A percentile compares a stretch with the other conserved stretches of the same genome.
Conservation (phyloP, 306 rosid species). For the Fragaria iinumae region DNA sequence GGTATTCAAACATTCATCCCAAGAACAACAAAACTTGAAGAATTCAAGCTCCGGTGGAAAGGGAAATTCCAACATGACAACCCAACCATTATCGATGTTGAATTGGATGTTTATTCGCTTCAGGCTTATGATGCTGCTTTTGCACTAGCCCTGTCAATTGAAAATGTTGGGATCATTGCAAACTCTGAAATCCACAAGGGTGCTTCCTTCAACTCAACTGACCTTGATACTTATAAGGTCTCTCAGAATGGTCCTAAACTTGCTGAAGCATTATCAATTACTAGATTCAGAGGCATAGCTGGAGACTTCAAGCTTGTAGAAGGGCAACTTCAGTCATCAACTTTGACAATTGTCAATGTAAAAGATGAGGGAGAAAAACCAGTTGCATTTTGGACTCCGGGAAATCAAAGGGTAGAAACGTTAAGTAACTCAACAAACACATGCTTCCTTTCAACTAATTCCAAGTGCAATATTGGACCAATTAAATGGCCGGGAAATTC, state of each 20-base stretch:
- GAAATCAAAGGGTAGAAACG: constrained; percentile 5
- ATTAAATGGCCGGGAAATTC: constrained; percentile 48
- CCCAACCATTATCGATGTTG: constrained; percentile 20
- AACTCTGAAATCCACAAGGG: too few species aligned
- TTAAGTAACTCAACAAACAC: neutral
- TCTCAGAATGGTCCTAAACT: constrained; percentile 25
- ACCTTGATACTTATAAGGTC: constrained; percentile 21
- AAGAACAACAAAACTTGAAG: constrained; percentile 19
- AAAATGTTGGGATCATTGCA: constrained; percentile 19
- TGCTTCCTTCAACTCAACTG: neutral
- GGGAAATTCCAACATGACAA: constrained; percentile 30
- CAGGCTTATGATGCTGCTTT: constrained; percentile 62
- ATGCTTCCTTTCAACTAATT: neutral
- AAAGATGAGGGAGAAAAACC: constrained; percentile 17
- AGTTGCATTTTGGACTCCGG: constrained; percentile 26
- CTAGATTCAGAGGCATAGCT: constrained; percentile 40
- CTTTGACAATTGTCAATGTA: constrained; percentile 39
- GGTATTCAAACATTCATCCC: constrained; percentile 45
- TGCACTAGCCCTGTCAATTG: constrained; percentile 51
- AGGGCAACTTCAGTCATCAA: constrained; percentile 38
- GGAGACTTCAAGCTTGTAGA: constrained; percentile 37
- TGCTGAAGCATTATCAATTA: constrained; percentile 8
- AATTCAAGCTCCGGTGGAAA: constrained; percentile 43
- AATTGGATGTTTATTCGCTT: constrained; percentile 31
- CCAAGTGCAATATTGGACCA: constrained; percentile 11